phyloP scores from a whole-genome alignment of 371 early-diverging fungal species.

The Rhizopus sp. region DNA sequence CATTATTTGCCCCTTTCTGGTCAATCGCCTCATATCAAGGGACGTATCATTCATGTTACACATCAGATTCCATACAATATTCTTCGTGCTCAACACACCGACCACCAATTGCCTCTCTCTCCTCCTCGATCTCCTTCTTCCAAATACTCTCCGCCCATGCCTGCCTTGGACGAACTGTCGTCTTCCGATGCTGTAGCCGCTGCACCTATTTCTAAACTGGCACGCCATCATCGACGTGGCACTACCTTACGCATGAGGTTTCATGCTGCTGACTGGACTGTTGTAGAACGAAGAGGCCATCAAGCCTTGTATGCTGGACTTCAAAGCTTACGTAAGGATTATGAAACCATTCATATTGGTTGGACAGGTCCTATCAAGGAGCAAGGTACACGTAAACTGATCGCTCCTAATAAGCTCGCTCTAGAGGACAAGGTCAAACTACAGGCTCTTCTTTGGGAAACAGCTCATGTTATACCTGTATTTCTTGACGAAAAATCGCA shows the following conservation, averaged over 20 bases:
- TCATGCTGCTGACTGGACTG: conserved; percentile 37
- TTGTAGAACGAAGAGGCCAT: conserved; percentile 62
- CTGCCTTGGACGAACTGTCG: conserved; percentile 8
- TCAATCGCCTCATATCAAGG: conserved; percentile 29
- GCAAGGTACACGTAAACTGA: conserved; percentile 38
- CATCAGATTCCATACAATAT: conserved; percentile 38
- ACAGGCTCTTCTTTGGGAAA: conserved; percentile 44
- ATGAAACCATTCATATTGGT: conserved; percentile 65
- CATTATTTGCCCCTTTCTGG: conserved; percentile 30
- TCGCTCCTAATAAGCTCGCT: conserved; percentile 50
- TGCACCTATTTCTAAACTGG: conserved; percentile 33
- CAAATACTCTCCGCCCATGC: conserved; percentile 5
- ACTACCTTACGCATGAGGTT: conserved; percentile 27
- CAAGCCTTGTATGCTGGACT: conserved; percentile 75
- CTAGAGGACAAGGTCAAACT: conserved; percentile 42
- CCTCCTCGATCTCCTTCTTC: conserved; percentile 11
- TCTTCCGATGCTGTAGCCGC: conserved; percentile 25
- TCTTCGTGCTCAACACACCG: conserved; percentile 15
- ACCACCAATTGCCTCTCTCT: conserved; percentile 9
- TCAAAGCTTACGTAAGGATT: conserved; percentile 44
- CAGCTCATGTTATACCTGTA: conserved; percentile 69
- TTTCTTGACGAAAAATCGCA: conserved; percentile 69
- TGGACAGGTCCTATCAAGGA: conserved; percentile 62
- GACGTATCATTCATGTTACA: conserved; percentile 40
- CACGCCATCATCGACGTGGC: conserved; percentile 29